Base-by-base conservation (phyloP, 2,329 filamentous ascomycete genomes). In the Phialemonium atrogriseum region DNA sequence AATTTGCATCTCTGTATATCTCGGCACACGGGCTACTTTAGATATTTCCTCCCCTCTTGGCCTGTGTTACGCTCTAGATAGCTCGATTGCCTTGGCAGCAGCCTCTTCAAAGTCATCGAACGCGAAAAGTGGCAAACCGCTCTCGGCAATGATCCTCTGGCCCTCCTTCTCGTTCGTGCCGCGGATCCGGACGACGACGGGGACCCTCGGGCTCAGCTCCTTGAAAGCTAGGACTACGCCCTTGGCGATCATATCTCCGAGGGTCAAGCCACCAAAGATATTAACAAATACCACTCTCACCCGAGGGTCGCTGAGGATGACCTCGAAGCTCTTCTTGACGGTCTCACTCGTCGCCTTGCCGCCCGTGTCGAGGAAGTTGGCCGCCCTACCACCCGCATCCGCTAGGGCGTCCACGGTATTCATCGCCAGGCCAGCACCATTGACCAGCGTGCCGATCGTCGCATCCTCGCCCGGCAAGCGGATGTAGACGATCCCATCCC, bases 281-380 rank as follows among this genome's bases (percentile, higher is more conserved):
- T 77, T 78, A 7, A 78, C 67, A 27, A 77, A 54, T 16, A 78
- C 59, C 4, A 82, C 77, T 45, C 74, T 78, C 7, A 93, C 84
- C 18, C 84, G 66, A 3, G 68, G 56, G 45, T 94, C 86, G 5
- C 66, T 62, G 27, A 86, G 61, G 12, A 94, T 75, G 10, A 88
- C 70, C 35, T 77, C 69, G 51, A 94, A 91, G 2, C 77, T 79
- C 34, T 75, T 74, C 49, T 80, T 78, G 43, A 94, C 85, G 0
- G 86, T 94, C 41, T 81, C 76, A 18, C 74, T 73, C 0, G 86
- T 94, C 0, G 87, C 87, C 54, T 93, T 91, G 21, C 87, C 87
- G 17, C 88, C 87, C 0, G 84, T 93, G 52, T 94, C 87, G 33
- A 94, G 68, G 53, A 94, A 94, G 47, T 94, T 94, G 9, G 84